Percentiles rank a stretch among this genome's conserved stretches.
phyloP scores from a whole-genome alignment of 2,329 filamentous ascomycete genomes.

The Nemania sp. region DNA sequence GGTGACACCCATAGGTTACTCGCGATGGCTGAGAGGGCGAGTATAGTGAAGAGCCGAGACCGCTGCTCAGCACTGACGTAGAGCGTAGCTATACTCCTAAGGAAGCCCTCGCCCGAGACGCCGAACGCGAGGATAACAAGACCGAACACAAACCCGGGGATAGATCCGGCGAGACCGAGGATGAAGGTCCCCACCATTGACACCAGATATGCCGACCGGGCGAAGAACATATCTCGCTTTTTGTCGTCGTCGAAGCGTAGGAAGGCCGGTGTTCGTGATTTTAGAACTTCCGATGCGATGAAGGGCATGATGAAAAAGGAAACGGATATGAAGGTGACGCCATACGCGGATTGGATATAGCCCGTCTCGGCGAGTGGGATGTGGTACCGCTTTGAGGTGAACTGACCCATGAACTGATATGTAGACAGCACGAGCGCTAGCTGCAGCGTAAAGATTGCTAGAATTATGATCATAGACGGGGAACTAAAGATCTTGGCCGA shows the following conservation, averaged over 20 bases:
- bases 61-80: constrained; percentile 48
- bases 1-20: constrained; percentile 47
- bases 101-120: constrained; percentile 45
- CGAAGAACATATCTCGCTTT: constrained; percentile 48
- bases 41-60: constrained; percentile 48
- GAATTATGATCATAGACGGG: constrained; percentile 42
- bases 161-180: constrained; percentile 45
- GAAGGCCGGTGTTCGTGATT: constrained; percentile 38
- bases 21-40: constrained; percentile 43
- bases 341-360: constrained; percentile 50
- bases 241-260: constrained; percentile 44
- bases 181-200: constrained; percentile 44
- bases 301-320: constrained; percentile 47
- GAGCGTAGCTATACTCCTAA: constrained; percentile 46
- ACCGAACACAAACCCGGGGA: constrained; percentile 47
- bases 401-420: constrained; percentile 49
- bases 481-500: constrained; percentile 42
- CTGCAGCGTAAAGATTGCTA: constrained; percentile 42
- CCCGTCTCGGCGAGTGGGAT: constrained; percentile 50
- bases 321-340: constrained; percentile 44
- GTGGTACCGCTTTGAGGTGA: constrained; percentile 49
- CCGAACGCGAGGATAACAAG: constrained; percentile 50
- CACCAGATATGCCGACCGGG: constrained; percentile 43
- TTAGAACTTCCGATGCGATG: constrained; percentile 42
- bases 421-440: constrained; percentile 42